A percentile compares a stretch with the other conserved stretches of the same genome.
Evolutionary conservation across 768 basidiomycete genomes (phyloP).

Genomic region (Tulasnella sp.): DNA sequence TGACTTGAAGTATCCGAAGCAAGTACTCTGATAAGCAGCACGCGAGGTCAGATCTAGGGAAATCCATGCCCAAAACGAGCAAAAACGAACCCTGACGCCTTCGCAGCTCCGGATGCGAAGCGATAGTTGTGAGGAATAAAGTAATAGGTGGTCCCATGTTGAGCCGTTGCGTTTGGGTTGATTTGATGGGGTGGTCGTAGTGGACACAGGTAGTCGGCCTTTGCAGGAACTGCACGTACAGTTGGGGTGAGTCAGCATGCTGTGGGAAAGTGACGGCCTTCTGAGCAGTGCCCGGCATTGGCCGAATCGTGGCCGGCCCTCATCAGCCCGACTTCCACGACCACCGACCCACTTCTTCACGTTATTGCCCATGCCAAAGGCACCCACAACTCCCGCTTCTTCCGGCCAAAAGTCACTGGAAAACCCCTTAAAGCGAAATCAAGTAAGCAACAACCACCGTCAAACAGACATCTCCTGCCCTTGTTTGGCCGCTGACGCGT

Average conservation of each 20-base stretch:
- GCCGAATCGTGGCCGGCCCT: no score
- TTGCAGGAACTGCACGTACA: background rate
- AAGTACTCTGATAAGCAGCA: slow-evolving; percentile 50
- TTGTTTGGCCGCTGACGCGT: background rate
- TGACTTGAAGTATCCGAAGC: slow-evolving; percentile 67
- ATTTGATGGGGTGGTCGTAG: background rate
- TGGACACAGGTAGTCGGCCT: background rate
- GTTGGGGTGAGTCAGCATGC: background rate
- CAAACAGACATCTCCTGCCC: background rate
- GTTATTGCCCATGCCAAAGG: slow-evolving; percentile 2
- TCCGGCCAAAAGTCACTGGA: slow-evolving; percentile 1
- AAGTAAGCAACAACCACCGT: background rate
- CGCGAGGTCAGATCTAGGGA: background rate
- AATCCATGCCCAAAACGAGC: background rate
- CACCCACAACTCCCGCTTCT: background rate
- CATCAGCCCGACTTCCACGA: background rate
- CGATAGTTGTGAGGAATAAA: slow-evolving; percentile 78
- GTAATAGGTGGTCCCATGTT: slow-evolving; percentile 57
- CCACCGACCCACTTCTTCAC: background rate
- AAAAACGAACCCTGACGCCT: slow-evolving; percentile 57
- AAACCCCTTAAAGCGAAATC: slow-evolving; percentile 11
- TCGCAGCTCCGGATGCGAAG: slow-evolving; percentile 62
- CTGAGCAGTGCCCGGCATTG: no score
- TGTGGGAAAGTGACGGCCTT: background rate
- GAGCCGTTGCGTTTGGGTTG: background rate